Percentiles rank a stretch among this genome's conserved stretches.
Conservation (phyloP, 2,329 filamentous ascomycete genomes). For the Nothophaeocryptopus gaeumannii region DNA sequence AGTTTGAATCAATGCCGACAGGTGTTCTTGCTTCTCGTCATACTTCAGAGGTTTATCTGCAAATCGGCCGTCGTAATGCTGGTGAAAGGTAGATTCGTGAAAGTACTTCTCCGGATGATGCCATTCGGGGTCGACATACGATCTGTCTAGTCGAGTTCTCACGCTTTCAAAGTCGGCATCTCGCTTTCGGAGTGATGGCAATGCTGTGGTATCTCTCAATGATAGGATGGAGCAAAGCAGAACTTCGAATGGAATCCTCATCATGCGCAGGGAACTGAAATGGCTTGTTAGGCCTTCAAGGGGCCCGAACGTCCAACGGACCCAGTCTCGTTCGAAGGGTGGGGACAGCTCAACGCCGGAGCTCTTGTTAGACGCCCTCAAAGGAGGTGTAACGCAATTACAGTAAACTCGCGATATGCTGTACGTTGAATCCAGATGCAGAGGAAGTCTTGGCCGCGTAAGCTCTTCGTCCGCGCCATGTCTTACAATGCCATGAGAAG, state of each 20-base stretch:
- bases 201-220: conserved; percentile 4
- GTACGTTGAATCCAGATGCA: too few species aligned
- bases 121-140: conserved; percentile 23
- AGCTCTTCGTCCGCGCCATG: too few species aligned
- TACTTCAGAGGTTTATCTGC: conserved; percentile 46
- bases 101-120: conserved; percentile 51
- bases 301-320: too few species aligned
- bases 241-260: conserved; percentile 7
- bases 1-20: conserved; percentile 53
- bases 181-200: conserved; percentile 20
- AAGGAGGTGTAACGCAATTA: too few species aligned
- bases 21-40: conserved; percentile 47
- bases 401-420: too few species aligned
- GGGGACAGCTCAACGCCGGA: too few species aligned
- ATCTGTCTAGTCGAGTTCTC: conserved; percentile 37
- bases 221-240: conserved; percentile 2
- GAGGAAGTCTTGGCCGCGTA: too few species aligned
- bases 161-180: conserved; percentile 48
- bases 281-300: too few species aligned
- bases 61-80: conserved; percentile 59
- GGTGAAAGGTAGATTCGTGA: conserved; percentile 51
- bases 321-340: too few species aligned
- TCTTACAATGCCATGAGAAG: too few species aligned
- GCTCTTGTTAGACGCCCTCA: too few species aligned
- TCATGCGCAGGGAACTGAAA: background rate